Base-by-base conservation (phyloP, 2,329 filamentous ascomycete species). In the Zelopaecilomyces penicillatus region DNA sequence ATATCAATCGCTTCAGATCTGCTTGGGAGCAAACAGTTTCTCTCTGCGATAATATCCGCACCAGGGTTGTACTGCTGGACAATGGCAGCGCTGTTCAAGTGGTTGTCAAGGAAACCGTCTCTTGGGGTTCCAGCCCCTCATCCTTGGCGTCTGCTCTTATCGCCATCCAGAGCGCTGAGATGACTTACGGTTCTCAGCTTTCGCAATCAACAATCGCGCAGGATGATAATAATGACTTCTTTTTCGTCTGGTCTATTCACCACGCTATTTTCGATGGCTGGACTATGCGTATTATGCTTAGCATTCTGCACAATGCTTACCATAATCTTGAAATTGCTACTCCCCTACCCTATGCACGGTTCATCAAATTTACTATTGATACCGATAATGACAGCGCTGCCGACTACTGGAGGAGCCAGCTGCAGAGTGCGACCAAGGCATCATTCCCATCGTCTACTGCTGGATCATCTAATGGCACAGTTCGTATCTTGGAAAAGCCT, bases 11-110 rank as follows among this genome's bases (percentile, higher is more conserved):
- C 3, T 48, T 58, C n/a, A 30, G 39, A 2, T 5, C 9, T 1
- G 52, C 54, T 5, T 55, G 50, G 53, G 39, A 52, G 7, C 19
- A 19, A 19, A 19, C 19, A 19, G 19, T 19, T 19, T 2, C 19
- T 19, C 19, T 19, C 19, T 19, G 19, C 19, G 19, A 19, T 19
- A 19, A 19, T 19, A 19, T 19, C 19, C 19, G 19, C 19, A 19
- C 19, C 19, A 19, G 19, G 19, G 19, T 19, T 19, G 19, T 19
- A 2, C 19, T 19, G 19, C 19, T 19, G 19, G 32, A 34, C 12
- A 34, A 34, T 34, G 12, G 12, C 12, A 9, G 9, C 32, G 12
- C 32, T 9, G 12, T 34, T 9, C 32, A 34, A 34, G 32, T 34
- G 9, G 32, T 34, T 12, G 12, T 34, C 32, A 34, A 34, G 32